Base-by-base conservation (phyloP, 1,284 basidiomycete species). In the Ustilago loliicola region DNA sequence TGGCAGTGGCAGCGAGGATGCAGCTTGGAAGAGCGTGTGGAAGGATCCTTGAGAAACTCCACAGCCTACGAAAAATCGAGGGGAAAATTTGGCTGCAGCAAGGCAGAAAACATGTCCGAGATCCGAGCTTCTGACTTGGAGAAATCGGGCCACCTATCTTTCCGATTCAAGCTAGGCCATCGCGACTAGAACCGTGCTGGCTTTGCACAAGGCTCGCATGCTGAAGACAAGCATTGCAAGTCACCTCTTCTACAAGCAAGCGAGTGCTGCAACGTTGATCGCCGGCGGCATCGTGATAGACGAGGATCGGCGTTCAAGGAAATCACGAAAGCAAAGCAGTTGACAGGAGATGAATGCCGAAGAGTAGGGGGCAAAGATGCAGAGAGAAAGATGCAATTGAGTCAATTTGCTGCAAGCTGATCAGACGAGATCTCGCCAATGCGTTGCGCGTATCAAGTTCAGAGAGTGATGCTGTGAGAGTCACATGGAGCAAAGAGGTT, bases 1-100 rank as follows among this genome's bases (percentile, higher is more conserved):
- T 56, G 52, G 17, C 3, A 23, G 23, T 48, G 42, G n/a, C 29
- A 47, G 32, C 15, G 50, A 34, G 51, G 17, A 34, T 32, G 40
- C 6, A 21, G 10, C 7, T 25, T 9, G 6, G 27, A 38, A 45
- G 13, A 10, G 38, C 30, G 8, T 15, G 34, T n/a, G 9, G 11
- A 53, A 42, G 45, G 56, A 58, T 42, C 56, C 56, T 58, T 47
- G 42, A 42, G 51, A 47, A 58, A 34, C 56, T 58, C 56, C 27
- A 58, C 42, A 57, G 55, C 48, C 11, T 15, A 50, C 25, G 27
- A 50, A 50, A 50, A 50, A 29, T 50, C 25, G 27, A 29, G 17
- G 48, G 48, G 27, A 50, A 50, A 50, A 27, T 50, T 50, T 50
- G 48, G 48, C 25, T 29, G 27, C 23, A 50, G 10, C 27, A 29